phyloP scores from a whole-genome alignment of 331 rosid species.

The Dryas integrifolia region DNA sequence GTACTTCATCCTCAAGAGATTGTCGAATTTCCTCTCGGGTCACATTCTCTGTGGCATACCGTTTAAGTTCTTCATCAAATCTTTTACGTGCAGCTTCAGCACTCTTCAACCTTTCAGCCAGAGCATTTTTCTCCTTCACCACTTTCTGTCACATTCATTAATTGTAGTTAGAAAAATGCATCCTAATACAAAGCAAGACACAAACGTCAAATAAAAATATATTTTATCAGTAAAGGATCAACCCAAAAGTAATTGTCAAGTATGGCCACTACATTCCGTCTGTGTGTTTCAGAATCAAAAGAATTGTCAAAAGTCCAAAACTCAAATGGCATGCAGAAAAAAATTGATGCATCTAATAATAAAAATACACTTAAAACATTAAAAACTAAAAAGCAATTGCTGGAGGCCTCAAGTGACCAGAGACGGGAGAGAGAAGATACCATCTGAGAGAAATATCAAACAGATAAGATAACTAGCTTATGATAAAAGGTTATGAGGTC shows the following conservation, averaged over 20 bases:
- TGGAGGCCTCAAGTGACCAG: not conserved
- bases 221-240: too few relatives aligned
- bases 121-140: slow-evolving; percentile 90
- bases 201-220: not conserved
- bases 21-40: slow-evolving; percentile 88
- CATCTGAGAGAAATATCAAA: not conserved
- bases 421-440: not conserved
- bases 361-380: not conserved
- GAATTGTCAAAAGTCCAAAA: not conserved
- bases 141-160: slow-evolving; percentile 61
- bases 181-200: not conserved
- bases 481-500: not conserved
- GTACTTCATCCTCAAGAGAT: slow-evolving; percentile 96
- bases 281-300: not conserved
- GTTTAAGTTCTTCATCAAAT: slow-evolving; percentile 93
- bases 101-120: slow-evolving; percentile 85
- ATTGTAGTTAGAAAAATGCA: slow-evolving; percentile 16
- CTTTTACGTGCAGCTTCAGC: slow-evolving; percentile 94
- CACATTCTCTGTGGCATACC: slow-evolving; percentile 88
- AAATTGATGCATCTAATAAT: not conserved
- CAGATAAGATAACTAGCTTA: not conserved
- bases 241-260: not conserved
- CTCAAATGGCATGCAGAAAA: not conserved
- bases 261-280: not conserved
- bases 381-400: not conserved